These are phyloP conservation scores for Aaosphaeria arxii DNA, from an alignment of 2,329 filamentous ascomycete genomes.

Conservation along the genomic window DNA sequence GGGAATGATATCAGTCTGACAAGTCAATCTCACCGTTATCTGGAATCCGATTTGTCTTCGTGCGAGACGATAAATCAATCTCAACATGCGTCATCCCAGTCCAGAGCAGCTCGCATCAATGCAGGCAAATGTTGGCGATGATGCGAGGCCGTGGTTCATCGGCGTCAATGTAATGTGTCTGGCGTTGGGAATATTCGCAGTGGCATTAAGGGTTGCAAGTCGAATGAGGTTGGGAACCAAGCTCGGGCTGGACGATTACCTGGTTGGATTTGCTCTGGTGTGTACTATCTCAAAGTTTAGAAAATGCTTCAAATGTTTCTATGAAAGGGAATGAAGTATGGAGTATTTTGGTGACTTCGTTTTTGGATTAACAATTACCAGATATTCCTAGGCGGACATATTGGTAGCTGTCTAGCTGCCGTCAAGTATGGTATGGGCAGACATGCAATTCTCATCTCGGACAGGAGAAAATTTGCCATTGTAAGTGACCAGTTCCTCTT, in stretches of 20 bases:
- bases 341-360: not conserved
- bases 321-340: not conserved
- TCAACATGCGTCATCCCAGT: not conserved
- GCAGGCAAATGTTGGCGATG: slow-evolving; percentile 6
- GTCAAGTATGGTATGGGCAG: slow-evolving; percentile 5
- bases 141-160: slow-evolving; percentile 4
- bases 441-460: slow-evolving; percentile 4
- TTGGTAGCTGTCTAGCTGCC: not conserved
- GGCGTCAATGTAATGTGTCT: slow-evolving; percentile 6
- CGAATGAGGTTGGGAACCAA: slow-evolving; percentile 8
- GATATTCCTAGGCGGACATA: slow-evolving; percentile 3
- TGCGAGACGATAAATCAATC: no score
- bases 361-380: slow-evolving; percentile 1
- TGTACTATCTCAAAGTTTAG: slow-evolving; percentile 1
- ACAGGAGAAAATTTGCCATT: slow-evolving; percentile 3
- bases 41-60: no score
- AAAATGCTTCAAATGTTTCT: not conserved
- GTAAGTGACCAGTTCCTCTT: slow-evolving; percentile 1
- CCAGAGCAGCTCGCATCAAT: slow-evolving; percentile 5
- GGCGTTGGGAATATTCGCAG: slow-evolving; percentile 2
- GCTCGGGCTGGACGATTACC: slow-evolving; percentile 10
- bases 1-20: no score
- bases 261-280: slow-evolving; percentile 7
- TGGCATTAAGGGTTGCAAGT: slow-evolving; percentile 4
- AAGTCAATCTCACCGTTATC: no score